Conservation (phyloP, 441 rosid genomes). For the Breynia disticha region DNA sequence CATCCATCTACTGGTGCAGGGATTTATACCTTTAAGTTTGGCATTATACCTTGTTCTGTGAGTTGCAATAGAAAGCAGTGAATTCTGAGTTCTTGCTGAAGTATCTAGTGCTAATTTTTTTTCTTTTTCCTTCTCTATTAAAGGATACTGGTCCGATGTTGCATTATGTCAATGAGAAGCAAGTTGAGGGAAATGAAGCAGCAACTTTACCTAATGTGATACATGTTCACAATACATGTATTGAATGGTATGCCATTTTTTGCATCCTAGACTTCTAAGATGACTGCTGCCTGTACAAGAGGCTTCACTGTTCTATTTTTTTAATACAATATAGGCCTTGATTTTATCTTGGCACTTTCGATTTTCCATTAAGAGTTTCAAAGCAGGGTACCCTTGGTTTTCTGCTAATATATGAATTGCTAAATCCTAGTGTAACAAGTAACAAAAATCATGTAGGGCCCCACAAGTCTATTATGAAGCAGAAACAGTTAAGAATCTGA, state of each 20-base stretch:
- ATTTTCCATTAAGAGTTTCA: no score
- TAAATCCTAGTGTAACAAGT: background rate
- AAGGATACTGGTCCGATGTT: slow-evolving; percentile 72
- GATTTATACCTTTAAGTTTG: background rate
- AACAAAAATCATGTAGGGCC: slow-evolving; percentile 44
- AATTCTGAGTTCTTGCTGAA: background rate
- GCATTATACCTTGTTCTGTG: background rate
- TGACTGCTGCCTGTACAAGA: background rate
- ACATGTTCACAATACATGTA: slow-evolving; percentile 64
- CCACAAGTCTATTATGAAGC: slow-evolving; percentile 63
- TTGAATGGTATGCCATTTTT: slow-evolving; percentile 52
- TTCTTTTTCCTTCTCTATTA: background rate
- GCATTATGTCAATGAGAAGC: slow-evolving; percentile 46
- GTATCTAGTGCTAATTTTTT: background rate
- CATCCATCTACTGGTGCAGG: background rate
- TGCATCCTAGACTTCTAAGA: background rate
- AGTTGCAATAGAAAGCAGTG: no score
- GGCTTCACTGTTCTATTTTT: background rate
- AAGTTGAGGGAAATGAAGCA: slow-evolving; percentile 42
- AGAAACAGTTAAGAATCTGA: slow-evolving; percentile 55
- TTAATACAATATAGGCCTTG: no score
- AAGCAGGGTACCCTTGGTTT: no score
- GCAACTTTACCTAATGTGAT: slow-evolving; percentile 34
- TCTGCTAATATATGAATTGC: no score
- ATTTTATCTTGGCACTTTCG: no score